These are phyloP conservation scores for Penicillium cataractarum DNA, from an alignment of 495 filamentous ascomycete species.

Conservation along the genomic window DNA sequence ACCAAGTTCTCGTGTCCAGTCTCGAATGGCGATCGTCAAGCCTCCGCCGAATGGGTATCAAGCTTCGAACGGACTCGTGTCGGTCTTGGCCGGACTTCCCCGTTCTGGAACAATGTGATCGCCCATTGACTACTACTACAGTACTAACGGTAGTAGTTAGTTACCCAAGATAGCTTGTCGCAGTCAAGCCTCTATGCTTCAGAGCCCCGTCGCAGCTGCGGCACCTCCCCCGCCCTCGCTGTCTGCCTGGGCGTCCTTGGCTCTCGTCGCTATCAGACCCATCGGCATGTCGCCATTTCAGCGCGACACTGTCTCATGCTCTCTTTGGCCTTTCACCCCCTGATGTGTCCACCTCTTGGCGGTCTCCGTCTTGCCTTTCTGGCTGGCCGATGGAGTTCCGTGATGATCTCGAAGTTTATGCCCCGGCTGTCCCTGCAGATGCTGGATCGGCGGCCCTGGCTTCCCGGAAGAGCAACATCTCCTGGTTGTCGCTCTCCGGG, in stretches of 20 bases:
- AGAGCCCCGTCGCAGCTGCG: constrained; percentile 1
- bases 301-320: constrained; percentile 14
- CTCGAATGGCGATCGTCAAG: constrained; percentile 27
- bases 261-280: constrained; percentile 19
- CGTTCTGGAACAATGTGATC: constrained; percentile 15
- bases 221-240: constrained; percentile 12
- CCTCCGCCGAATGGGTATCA: constrained; percentile 22
- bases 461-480: constrained; percentile 30
- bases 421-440: constrained; percentile 14
- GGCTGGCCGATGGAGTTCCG: constrained; percentile 33
- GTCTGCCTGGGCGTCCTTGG: constrained; percentile 4
- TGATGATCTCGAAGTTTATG: constrained; percentile 26
- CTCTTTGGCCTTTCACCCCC: constrained; percentile 6
- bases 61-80: constrained; percentile 17
- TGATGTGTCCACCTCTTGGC: constrained; percentile 16
- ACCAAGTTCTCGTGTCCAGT: constrained; percentile 3
- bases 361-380: constrained; percentile 24
- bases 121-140: not conserved
- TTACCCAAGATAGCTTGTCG: constrained; percentile 23
- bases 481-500: constrained; percentile 17
- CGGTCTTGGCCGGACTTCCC: constrained; percentile 28
- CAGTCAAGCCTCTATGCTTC: constrained; percentile 25
- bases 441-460: constrained; percentile 27
- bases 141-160: not conserved
- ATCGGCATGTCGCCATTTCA: constrained; percentile 6